phyloP scores from a whole-genome alignment of 495 filamentous ascomycete genomes.

The Aspergillus hancockii region DNA sequence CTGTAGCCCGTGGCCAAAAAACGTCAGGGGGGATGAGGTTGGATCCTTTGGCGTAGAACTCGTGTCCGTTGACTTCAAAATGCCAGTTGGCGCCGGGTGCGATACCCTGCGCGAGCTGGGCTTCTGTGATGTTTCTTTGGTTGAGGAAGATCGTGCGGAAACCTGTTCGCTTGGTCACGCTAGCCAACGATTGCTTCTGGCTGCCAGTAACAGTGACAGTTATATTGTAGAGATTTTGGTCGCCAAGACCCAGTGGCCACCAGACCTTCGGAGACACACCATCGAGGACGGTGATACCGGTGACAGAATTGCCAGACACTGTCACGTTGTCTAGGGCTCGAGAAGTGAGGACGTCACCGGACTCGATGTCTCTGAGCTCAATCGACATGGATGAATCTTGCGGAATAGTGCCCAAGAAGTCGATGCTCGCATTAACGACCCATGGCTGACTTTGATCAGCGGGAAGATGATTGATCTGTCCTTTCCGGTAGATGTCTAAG shows the following conservation, averaged over 20 bases:
- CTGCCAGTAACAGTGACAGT: conserved; percentile 49
- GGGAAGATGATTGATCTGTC: conserved; percentile 60
- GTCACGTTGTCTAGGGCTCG: conserved; percentile 47
- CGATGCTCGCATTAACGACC: conserved; percentile 70
- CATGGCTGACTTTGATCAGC: conserved; percentile 63
- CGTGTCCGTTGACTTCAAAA: conserved; percentile 68
- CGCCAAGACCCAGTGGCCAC: conserved; percentile 63
- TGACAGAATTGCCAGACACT: conserved; percentile 48
- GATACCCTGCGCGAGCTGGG: conserved; percentile 56
- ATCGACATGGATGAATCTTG: conserved; percentile 48
- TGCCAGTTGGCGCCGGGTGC: conserved; percentile 69
- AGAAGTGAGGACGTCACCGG: conserved; percentile 47
- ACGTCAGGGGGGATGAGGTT: conserved; percentile 68
- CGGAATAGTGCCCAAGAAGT: conserved; percentile 58
- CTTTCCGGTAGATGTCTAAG: conserved; percentile 61
- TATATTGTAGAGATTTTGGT: conserved; percentile 61
- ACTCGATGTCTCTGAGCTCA: conserved; percentile 50
- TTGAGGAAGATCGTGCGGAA: conserved; percentile 72
- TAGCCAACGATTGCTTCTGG: conserved; percentile 37
- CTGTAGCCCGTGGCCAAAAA: conserved; percentile 66
- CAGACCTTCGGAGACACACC: conserved; percentile 55
- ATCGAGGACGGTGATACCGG: conserved; percentile 49
- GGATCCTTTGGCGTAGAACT: conserved; percentile 68
- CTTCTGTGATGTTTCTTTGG: conserved; percentile 57
- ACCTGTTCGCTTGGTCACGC: conserved; percentile 57